Evolutionary conservation across 2,329 filamentous ascomycete genomes (phyloP), one percentile per base, ranked within the genome.

Genomic region (Lasiodiplodia gonubiensis): DNA sequence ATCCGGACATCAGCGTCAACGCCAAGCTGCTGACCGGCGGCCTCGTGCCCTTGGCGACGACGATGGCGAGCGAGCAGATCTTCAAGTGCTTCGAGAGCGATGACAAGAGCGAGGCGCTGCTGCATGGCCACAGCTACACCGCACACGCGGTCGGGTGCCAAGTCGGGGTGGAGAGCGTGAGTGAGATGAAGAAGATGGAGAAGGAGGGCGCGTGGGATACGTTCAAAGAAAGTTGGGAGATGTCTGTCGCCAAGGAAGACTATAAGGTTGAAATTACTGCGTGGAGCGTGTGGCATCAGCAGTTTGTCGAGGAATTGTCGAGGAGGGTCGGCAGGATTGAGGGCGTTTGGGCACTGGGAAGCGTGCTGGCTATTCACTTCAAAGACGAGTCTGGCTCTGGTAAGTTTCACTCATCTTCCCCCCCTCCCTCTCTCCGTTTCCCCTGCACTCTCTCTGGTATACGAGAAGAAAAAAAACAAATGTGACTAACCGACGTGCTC

Each of bases 101-200:
- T 1, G 88, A 92, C 59, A 96, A 95, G 79, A 88, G 86, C 0
- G 91, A 94, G 71, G 92, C 92, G 0, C 79, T 96, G 5, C 81
- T 96, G 3, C 93, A 96, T 72, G 92, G 92, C 0, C 92, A 96
- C 75, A 94, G 91, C 76, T 96, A 96, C 78, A 96, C 92, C 0
- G 92, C 92, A 0, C 92, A 96, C 76, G 86, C 93, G 0, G 86
- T 95, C 1, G 93, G 92, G 0, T 96, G 92, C 72, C 87, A 90
- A 53, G 91, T 96, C 0, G 93, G 90, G 0, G 82, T 90, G n/a
- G 86, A 88, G 61, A 89, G 88, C 0, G 76, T 96, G 10, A 75
- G 78, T 10, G 83, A 83, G 48, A 86, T 94, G 84, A 76, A 82
- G 53, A 73, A 78, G 0, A 86, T 93, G 81, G 87, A 91, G 3